phyloP scores from a whole-genome alignment of 2,329 filamentous ascomycete genomes.

The Phaeosphaeriaceae sp. region DNA sequence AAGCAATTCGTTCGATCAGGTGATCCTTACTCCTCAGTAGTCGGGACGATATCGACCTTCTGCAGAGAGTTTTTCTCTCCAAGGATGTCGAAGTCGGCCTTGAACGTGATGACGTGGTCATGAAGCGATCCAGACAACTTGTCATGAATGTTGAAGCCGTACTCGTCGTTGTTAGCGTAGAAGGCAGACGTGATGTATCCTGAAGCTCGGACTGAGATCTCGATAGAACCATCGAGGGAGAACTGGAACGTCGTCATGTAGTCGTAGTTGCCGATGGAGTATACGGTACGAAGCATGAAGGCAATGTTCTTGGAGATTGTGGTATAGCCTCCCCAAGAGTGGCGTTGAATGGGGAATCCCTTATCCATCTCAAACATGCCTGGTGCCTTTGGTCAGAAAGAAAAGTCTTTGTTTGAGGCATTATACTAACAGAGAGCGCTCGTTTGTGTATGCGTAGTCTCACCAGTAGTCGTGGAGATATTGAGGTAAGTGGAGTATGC shows the following conservation, averaged over 20 bases:
- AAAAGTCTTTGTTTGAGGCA: not conserved
- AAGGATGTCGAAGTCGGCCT: conserved; percentile 44
- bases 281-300: conserved; percentile 38
- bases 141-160: conserved; percentile 47
- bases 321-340: conserved; percentile 25
- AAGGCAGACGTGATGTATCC: conserved; percentile 25
- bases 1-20: no score
- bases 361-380: conserved; percentile 19
- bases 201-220: conserved; percentile 22
- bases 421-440: conserved; percentile 55
- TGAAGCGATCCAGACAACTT: conserved; percentile 40
- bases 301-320: conserved; percentile 28
- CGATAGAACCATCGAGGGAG: conserved; percentile 21
- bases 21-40: not conserved
- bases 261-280: conserved; percentile 3
- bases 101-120: conserved; percentile 49
- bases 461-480: conserved; percentile 53
- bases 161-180: conserved; percentile 30
- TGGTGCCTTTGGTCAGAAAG: not conserved
- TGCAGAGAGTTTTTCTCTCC: conserved; percentile 40
- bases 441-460: conserved; percentile 56
- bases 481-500: conserved; percentile 59
- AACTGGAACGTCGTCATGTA: conserved; percentile 15
- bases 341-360: conserved; percentile 35
- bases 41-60: conserved; percentile 21